A percentile compares a stretch with the other conserved stretches of the same genome.
Conservation (phyloP, 257 asterid genomes). For the Paraleonurus japonicus region DNA sequence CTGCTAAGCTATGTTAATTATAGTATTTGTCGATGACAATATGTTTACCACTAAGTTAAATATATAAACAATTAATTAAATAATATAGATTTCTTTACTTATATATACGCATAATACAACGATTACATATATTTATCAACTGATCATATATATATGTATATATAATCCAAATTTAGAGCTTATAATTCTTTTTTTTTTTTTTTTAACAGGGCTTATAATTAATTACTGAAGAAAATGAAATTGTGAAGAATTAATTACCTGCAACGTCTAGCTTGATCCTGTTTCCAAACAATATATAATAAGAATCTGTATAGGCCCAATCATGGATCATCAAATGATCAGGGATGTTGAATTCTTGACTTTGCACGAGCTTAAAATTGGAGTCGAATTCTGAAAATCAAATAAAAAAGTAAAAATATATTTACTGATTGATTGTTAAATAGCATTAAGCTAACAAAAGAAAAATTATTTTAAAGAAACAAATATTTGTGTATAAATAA, state of each 20-base stretch:
- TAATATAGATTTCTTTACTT: too few species aligned
- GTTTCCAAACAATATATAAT: slow-evolving; percentile 83
- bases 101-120: too few species aligned
- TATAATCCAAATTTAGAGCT: neutral
- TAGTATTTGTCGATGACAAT: too few species aligned
- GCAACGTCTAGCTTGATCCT: slow-evolving; percentile 87
- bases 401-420: neutral
- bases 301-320: slow-evolving; percentile 90
- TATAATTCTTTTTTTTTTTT: too few species aligned
- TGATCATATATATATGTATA: too few species aligned
- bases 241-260: slow-evolving; percentile 41
- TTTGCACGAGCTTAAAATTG: slow-evolving; percentile 62
- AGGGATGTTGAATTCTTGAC: slow-evolving; percentile 74
- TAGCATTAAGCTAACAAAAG: neutral
- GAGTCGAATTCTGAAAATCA: slow-evolving; percentile 64
- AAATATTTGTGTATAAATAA: neutral
- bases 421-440: neutral
- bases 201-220: too few species aligned
- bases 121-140: too few species aligned
- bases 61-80: too few species aligned
- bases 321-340: slow-evolving; percentile 97
- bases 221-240: neutral
- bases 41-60: too few species aligned
- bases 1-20: neutral
- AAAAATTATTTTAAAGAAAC: neutral